Conservation (phyloP, 352 stramenopile genomes). For the Pelagophyceae sp. region DNA sequence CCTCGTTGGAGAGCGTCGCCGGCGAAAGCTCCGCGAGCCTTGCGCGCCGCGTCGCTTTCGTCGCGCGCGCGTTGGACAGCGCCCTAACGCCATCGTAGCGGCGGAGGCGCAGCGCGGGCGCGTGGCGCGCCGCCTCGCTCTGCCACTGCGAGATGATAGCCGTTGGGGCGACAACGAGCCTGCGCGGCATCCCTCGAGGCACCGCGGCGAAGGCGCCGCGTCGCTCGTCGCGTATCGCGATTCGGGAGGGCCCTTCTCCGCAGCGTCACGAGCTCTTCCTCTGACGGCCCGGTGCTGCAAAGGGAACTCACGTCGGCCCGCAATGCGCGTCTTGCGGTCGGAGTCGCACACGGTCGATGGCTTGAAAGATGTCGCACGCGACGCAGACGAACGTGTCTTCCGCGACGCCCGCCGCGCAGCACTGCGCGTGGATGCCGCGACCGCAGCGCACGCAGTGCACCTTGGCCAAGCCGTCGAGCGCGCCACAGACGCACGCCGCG, state of each 20-base stretch:
- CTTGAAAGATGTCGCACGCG: neutral
- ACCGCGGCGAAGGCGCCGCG: too few relatives aligned
- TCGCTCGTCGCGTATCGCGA: too few relatives aligned
- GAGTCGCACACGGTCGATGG: neutral
- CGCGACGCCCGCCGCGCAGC: slow-evolving; percentile 49
- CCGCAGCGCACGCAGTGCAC: slow-evolving; percentile 53
- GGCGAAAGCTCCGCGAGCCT: slow-evolving; percentile 18
- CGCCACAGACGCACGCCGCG: slow-evolving; percentile 14
- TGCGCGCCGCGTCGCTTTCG: neutral
- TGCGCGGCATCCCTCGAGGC: slow-evolving; percentile 48
- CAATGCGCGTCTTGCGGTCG: neutral
- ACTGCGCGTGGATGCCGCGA: slow-evolving; percentile 35
- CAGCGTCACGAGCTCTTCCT: too few relatives aligned
- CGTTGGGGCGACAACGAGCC: slow-evolving; percentile 79
- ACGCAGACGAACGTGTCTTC: slow-evolving; percentile 19
- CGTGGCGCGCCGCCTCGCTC: slow-evolving; percentile 67
- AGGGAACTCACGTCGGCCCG: too few relatives aligned
- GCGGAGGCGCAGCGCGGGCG: slow-evolving; percentile 28
- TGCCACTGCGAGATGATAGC: slow-evolving; percentile 80
- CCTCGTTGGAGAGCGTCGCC: slow-evolving; percentile 46
- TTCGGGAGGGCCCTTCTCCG: too few relatives aligned
- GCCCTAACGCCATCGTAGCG: slow-evolving; percentile 22
- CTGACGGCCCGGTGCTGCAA: too few relatives aligned
- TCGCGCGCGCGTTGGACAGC: neutral
- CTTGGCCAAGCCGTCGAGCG: slow-evolving; percentile 10